A percentile compares a stretch with the other conserved stretches of the same genome.
Conservation (phyloP, 2,329 filamentous ascomycete genomes). For the Fusarium humuli region DNA sequence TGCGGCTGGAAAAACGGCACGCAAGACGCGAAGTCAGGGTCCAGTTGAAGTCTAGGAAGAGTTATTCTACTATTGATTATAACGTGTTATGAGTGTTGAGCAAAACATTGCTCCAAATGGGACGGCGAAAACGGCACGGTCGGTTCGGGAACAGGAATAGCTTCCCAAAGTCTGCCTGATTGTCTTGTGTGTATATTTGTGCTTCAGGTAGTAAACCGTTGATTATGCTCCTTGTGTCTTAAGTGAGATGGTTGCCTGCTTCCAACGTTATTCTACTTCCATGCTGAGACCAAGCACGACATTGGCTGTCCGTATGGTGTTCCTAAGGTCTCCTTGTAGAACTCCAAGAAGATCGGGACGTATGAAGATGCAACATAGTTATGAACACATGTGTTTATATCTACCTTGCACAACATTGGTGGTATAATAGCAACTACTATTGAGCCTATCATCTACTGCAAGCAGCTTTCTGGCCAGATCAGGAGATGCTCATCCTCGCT, state of each 20-base stretch:
- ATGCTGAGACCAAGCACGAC: neutral
- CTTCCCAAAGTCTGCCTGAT: constrained; percentile 29
- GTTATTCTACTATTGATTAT: constrained; percentile 4
- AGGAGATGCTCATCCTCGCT: neutral
- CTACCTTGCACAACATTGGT: neutral
- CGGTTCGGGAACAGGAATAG: constrained; percentile 11
- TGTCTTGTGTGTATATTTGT: constrained; percentile 36
- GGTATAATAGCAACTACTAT: neutral
- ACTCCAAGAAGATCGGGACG: neutral
- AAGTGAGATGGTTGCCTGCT: neutral
- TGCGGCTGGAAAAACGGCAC: constrained; percentile 52
- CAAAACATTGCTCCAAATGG: constrained; percentile 17
- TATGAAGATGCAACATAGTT: neutral
- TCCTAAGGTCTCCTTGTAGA: neutral
- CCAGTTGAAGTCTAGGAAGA: constrained; percentile 47
- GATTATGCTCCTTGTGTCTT: neutral
- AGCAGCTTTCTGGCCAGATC: too few species aligned
- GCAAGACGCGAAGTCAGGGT: constrained; percentile 59
- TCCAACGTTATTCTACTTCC: neutral
- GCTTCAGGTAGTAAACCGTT: constrained; percentile 30
- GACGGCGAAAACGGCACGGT: constrained; percentile 42
- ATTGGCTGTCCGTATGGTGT: neutral
- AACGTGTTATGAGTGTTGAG: constrained; percentile 17
- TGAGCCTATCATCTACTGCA: too few species aligned
- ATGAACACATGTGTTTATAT: neutral